These are phyloP conservation scores for Curvularia sp. DNA, from an alignment of 2,329 filamentous ascomycete species.

Conservation along the genomic window DNA sequence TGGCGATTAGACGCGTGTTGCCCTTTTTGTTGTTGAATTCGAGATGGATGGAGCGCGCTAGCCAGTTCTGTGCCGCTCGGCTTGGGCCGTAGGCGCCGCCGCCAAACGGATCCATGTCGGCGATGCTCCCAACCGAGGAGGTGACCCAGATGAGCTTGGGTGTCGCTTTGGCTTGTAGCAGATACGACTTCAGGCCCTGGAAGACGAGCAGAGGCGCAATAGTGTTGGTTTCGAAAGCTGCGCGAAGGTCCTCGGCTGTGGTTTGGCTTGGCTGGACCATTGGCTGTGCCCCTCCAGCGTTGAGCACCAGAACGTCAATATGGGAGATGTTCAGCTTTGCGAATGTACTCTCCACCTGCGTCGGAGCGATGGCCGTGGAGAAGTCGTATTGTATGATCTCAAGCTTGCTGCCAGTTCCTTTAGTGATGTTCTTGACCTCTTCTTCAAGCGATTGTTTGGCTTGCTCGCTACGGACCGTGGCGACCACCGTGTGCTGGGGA, in stretches of 20 bases:
- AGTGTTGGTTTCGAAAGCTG: constrained; percentile 4
- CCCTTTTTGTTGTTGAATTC: constrained; percentile 1
- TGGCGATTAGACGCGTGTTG: constrained; percentile 2
- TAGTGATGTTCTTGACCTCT: constrained; percentile 1
- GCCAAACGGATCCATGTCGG: constrained; percentile 5
- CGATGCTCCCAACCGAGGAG: constrained; percentile 6
- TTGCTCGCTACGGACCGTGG: constrained; percentile 3
- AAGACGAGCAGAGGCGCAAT: constrained; percentile 6
- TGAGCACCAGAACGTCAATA: constrained; percentile 7
- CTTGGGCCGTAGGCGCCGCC: constrained; percentile 7
- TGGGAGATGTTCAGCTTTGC: constrained; percentile 1
- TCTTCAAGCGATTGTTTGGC: constrained; percentile 7
- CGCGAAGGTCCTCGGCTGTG: constrained; percentile 4
- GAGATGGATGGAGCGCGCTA: constrained; percentile 8
- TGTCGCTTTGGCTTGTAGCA: background rate
- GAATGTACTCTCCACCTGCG: background rate
- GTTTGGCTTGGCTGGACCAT: constrained; percentile 4
- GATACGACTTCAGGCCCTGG: constrained; percentile 4
- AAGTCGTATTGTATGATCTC: constrained; percentile 11
- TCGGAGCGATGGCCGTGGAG: background rate
- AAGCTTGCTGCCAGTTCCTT: constrained; percentile 10
- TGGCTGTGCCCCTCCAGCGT: constrained; percentile 2
- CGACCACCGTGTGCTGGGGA: constrained; percentile 6
- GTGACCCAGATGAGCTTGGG: constrained; percentile 5
- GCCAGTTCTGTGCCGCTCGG: constrained; percentile 10